Conservation (phyloP, 164 flowering plant species). For the Magnolia sinica region DNA sequence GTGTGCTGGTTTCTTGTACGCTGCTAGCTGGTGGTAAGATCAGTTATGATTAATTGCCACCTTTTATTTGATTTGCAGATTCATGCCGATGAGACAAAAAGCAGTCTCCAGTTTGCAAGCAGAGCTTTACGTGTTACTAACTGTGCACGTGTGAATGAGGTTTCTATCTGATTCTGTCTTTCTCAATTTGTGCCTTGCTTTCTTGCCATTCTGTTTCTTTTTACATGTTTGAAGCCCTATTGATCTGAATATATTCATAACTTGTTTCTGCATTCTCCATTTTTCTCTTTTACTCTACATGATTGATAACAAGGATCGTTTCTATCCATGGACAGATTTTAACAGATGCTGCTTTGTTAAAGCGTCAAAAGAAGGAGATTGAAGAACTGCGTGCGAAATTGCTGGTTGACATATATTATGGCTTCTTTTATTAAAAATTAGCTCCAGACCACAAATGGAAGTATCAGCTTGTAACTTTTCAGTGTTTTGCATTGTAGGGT, state of each 20-base stretch:
- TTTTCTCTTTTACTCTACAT: background rate
- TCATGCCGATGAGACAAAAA: constrained; percentile 95
- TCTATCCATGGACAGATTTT: constrained; percentile 49
- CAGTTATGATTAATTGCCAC: background rate
- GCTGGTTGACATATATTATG: constrained; percentile 42
- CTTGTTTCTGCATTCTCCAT: background rate
- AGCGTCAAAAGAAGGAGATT: constrained; percentile 98
- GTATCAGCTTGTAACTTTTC: background rate
- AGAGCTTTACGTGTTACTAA: constrained; percentile 94
- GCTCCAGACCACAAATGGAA: background rate
- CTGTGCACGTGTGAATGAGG: constrained; percentile 96
- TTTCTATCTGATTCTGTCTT: constrained; percentile 17
- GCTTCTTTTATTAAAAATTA: constrained; percentile 1
- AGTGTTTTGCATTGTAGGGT: constrained; percentile 39
- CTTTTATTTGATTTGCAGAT: constrained; percentile 42
- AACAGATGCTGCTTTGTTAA: constrained; percentile 95
- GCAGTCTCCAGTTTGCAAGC: constrained; percentile 98
- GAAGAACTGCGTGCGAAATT: constrained; percentile 91
- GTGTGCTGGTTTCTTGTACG: background rate
- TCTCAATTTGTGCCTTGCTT: background rate
- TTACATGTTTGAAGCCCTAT: background rate
- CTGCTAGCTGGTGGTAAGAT: background rate
- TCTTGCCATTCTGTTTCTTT: background rate
- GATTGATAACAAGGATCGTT: background rate
- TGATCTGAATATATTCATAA: background rate